These are phyloP conservation scores for Torrubiella hemipterigena DNA, from an alignment of 2,329 filamentous ascomycete genomes.

Conservation along the genomic window DNA sequence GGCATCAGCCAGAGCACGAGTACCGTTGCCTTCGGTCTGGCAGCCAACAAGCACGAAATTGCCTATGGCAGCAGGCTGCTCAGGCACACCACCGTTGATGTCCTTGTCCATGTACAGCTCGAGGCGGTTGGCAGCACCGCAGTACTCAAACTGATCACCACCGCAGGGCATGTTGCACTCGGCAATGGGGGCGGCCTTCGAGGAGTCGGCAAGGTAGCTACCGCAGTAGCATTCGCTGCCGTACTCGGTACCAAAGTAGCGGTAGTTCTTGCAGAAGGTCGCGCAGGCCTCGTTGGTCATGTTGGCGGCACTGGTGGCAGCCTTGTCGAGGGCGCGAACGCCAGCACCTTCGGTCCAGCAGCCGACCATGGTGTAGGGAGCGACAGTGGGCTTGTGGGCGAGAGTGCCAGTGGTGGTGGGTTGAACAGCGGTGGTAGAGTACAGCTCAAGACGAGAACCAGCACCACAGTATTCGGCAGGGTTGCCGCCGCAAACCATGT, in stretches of 20 bases:
- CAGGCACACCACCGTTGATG: conserved; percentile 13
- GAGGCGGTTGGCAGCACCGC: conserved; percentile 19
- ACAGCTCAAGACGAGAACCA: conserved; percentile 29
- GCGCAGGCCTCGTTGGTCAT: conserved; percentile 23
- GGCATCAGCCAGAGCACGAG: conserved; percentile 18
- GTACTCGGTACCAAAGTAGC: conserved; percentile 29
- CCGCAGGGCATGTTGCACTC: conserved; percentile 23
- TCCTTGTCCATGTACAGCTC: conserved; percentile 20
- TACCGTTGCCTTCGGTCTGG: conserved; percentile 21
- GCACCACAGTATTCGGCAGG: conserved; percentile 28
- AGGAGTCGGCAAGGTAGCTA: conserved; percentile 15
- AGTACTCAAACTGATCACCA: conserved; percentile 20
- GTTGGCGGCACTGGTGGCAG: conserved; percentile 11
- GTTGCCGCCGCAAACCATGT: conserved; percentile 29
- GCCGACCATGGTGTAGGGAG: conserved; percentile 21
- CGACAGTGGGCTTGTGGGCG: conserved; percentile 17
- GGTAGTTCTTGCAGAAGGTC: conserved; percentile 20
- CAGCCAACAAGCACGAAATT: conserved; percentile 22
- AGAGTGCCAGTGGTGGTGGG: conserved; percentile 11
- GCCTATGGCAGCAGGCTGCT: conserved; percentile 18
- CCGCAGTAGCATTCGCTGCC: conserved; percentile 26
- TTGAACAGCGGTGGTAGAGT: conserved; percentile 26
- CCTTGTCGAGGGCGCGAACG: conserved; percentile 20
- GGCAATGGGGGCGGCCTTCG: conserved; percentile 13
- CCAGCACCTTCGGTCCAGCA: conserved; percentile 27